Conservation (phyloP, 345 rosid genomes). For the Linum tenue region DNA sequence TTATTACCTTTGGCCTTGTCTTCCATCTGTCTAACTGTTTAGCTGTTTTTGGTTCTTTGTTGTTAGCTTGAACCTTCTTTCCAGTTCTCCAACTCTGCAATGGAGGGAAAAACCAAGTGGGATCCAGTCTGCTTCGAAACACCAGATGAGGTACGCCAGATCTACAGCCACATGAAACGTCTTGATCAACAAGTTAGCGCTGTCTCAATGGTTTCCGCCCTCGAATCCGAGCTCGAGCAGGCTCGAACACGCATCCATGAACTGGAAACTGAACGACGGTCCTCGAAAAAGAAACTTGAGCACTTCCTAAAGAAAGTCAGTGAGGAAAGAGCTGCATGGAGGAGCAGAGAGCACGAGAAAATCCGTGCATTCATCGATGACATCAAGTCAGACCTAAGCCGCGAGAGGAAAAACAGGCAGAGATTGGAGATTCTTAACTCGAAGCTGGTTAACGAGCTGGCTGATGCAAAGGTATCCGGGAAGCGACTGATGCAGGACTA, state of each 20-base stretch:
- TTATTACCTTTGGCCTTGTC: neutral
- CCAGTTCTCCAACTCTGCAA: slow-evolving; percentile 48
- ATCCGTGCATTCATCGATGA: slow-evolving; percentile 64
- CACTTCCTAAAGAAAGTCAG: slow-evolving; percentile 75
- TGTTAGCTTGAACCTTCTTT: slow-evolving; percentile 45
- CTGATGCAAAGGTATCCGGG: slow-evolving; percentile 52
- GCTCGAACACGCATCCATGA: slow-evolving; percentile 49
- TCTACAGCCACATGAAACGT: slow-evolving; percentile 32
- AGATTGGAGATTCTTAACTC: slow-evolving; percentile 59
- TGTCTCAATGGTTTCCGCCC: slow-evolving; percentile 48
- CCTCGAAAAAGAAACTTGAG: slow-evolving; percentile 74
- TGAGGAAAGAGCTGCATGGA: slow-evolving; percentile 76
- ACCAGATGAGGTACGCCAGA: slow-evolving; percentile 39
- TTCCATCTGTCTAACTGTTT: neutral
- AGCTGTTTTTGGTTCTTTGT: neutral
- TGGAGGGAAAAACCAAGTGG: slow-evolving; percentile 90
- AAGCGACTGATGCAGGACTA: slow-evolving; percentile 53
- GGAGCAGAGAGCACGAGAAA: slow-evolving; percentile 78
- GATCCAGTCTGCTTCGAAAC: slow-evolving; percentile 46
- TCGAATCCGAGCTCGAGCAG: slow-evolving; percentile 58
- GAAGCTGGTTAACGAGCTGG: slow-evolving; percentile 69
- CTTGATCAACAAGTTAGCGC: slow-evolving; percentile 51
- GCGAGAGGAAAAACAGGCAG: slow-evolving; percentile 64
- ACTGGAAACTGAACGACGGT: slow-evolving; percentile 59
- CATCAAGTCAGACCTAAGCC: slow-evolving; percentile 49